Percentiles rank a stretch among this genome's conserved stretches.
These are phyloP conservation scores for Fusarium sp. DNA, from an alignment of 2,329 filamentous ascomycete genomes.

Conservation along the genomic window DNA sequence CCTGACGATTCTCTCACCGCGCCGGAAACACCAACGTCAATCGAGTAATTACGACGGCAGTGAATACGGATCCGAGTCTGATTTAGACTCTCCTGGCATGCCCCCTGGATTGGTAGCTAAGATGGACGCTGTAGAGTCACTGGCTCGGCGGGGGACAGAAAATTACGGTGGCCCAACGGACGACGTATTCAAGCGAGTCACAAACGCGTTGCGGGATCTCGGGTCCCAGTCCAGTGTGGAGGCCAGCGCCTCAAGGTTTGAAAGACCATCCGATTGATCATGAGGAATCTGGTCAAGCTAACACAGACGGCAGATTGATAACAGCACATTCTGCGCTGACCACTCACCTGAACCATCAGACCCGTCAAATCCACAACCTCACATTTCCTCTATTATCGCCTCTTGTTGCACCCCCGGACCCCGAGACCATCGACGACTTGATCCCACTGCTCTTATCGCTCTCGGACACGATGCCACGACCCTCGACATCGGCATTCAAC, in stretches of 20 bases:
- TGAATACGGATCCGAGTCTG: constrained; percentile 78
- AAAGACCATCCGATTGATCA: not conserved
- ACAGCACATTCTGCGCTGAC: constrained; percentile 80
- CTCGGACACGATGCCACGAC: constrained; percentile 73
- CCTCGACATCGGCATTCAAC: constrained; percentile 69
- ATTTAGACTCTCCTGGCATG: constrained; percentile 76
- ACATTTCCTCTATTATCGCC: constrained; percentile 78
- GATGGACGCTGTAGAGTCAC: constrained; percentile 77
- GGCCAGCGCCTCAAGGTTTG: constrained; percentile 75
- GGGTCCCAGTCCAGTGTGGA: constrained; percentile 79
- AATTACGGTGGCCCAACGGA: constrained; percentile 73
- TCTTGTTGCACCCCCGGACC: constrained; percentile 69
- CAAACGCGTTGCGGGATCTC: constrained; percentile 76
- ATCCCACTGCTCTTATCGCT: constrained; percentile 74
- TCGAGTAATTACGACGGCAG: constrained; percentile 76
- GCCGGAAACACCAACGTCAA: constrained; percentile 61
- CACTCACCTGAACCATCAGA: constrained; percentile 79
- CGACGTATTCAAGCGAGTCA: constrained; percentile 74
- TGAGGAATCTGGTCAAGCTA: constrained; percentile 10
- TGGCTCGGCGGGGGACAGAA: constrained; percentile 74
- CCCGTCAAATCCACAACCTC: constrained; percentile 78
- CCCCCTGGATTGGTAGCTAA: constrained; percentile 73
- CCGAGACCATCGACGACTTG: constrained; percentile 75
- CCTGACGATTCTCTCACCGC: constrained; percentile 57
- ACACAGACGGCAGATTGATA: constrained; percentile 67